phyloP scores from a whole-genome alignment of 1,139 yeast species.

The Lodderomyces parapsilosis region DNA sequence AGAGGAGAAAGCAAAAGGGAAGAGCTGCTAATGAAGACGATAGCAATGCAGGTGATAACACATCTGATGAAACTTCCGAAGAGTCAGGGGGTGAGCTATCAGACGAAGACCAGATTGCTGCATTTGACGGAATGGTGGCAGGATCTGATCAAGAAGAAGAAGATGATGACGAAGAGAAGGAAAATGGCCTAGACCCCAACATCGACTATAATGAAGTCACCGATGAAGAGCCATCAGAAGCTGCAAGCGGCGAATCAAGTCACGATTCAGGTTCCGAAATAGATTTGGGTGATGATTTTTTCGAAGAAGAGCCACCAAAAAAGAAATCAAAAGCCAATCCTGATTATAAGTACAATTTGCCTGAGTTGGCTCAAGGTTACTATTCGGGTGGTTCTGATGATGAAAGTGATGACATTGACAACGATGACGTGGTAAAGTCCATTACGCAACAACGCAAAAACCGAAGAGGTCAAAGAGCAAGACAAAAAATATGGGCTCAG shows the following conservation, averaged over 20 bases:
- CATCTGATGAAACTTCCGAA: constrained; percentile 15
- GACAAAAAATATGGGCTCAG: constrained; percentile 93
- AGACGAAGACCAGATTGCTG: constrained; percentile 25
- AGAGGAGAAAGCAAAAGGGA: constrained; percentile 27
- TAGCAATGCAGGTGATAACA: constrained; percentile 20
- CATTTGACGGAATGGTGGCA: constrained; percentile 54
- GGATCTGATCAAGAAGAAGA: constrained; percentile 56
- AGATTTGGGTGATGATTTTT: constrained; percentile 55
- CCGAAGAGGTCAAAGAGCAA: constrained; percentile 94
- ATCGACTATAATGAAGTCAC: constrained; percentile 60
- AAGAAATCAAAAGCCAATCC: constrained; percentile 17
- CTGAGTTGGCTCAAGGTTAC: constrained; percentile 75
- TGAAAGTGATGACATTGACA: constrained; percentile 51
- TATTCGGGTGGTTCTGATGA: constrained; percentile 76
- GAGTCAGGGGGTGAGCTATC: constrained; percentile 19
- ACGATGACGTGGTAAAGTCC: constrained; percentile 59
- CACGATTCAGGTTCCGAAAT: constrained; percentile 35
- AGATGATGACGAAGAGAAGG: constrained; percentile 48
- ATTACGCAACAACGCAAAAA: constrained; percentile 64
- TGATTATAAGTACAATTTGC: constrained; percentile 41
- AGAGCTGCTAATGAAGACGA: constrained; percentile 16
- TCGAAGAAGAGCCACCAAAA: constrained; percentile 43
- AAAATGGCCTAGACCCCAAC: constrained; percentile 30
- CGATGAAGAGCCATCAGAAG: constrained; percentile 57
- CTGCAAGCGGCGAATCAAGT: constrained; percentile 27